Percentiles rank a stretch among this genome's conserved stretches.
Evolutionary conservation across 176 grass and related monocot genomes (phyloP).

Genomic region (Musa beccarii): DNA sequence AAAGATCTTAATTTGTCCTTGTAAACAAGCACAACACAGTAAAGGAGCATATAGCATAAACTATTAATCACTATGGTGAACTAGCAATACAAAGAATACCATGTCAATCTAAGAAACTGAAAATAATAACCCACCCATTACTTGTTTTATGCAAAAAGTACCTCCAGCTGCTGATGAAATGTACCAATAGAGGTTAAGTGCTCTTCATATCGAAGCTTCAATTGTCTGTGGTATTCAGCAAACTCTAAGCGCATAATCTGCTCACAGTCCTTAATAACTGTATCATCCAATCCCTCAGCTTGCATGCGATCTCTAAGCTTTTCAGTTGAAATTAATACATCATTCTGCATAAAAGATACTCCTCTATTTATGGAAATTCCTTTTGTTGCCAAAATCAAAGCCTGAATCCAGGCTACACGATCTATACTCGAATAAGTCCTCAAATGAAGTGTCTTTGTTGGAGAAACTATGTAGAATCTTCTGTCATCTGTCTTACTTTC

Average conservation of each 20-base stretch:
- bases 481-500: conserved; percentile 93
- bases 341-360: conserved; percentile 31
- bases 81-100: background rate
- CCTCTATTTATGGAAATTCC: conserved; percentile 40
- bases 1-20: background rate
- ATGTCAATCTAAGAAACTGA: background rate
- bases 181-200: conserved; percentile 58
- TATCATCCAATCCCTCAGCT: conserved; percentile 59
- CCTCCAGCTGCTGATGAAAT: conserved; percentile 63
- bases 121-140: background rate
- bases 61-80: background rate
- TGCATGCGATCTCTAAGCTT: conserved; percentile 64
- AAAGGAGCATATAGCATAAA: background rate
- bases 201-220: conserved; percentile 57
- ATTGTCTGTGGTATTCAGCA: conserved; percentile 49
- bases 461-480: conserved; percentile 84
- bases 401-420: conserved; percentile 82
- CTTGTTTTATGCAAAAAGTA: conserved; percentile 4
- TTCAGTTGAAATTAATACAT: conserved; percentile 60
- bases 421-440: conserved; percentile 70
- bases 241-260: conserved; percentile 84
- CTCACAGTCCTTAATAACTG: conserved; percentile 74
- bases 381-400: conserved; percentile 64
- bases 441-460: conserved; percentile 78
- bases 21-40: background rate